These are phyloP conservation scores for Beauveria sp. DNA, from an alignment of 2,329 filamentous ascomycete genomes.

Conservation along the genomic window DNA sequence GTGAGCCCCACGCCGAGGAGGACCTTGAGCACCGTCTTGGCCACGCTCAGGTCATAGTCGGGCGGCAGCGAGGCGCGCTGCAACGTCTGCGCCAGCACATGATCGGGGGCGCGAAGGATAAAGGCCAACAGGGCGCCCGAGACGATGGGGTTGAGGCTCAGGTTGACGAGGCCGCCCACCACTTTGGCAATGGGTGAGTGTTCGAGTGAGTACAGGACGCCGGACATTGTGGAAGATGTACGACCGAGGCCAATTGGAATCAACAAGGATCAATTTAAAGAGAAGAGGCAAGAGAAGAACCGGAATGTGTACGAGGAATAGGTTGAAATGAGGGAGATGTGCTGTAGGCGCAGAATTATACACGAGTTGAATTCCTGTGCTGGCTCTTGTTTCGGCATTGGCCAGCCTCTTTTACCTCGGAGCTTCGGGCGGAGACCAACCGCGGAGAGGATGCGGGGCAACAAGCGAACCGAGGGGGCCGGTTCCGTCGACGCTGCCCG, in stretches of 20 bases:
- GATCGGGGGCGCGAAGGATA: not conserved
- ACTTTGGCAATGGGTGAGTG: slow-evolving; percentile 2
- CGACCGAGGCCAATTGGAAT: not conserved
- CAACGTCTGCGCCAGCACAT: not conserved
- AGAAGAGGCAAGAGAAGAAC: not conserved
- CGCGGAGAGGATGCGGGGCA: not conserved
- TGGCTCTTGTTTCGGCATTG: not conserved
- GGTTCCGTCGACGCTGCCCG: not conserved
- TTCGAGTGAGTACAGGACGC: slow-evolving; percentile 1
- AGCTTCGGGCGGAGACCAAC: not conserved
- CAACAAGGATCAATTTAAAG: too few species aligned
- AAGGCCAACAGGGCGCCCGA: slow-evolving; percentile 3
- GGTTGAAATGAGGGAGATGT: not conserved
- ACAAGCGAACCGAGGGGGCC: not conserved
- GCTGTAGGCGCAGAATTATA: not conserved
- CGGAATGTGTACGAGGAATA: too few species aligned
- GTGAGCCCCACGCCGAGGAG: slow-evolving; percentile 11
- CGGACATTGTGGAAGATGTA: not conserved
- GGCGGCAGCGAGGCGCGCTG: slow-evolving; percentile 6
- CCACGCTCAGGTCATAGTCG: not conserved
- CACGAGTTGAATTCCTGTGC: not conserved
- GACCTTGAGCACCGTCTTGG: slow-evolving; percentile 9
- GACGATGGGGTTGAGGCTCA: slow-evolving; percentile 4
- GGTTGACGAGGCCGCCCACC: not conserved
- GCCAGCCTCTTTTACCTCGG: not conserved